Conservation (phyloP, 768 basidiomycete species). For the Aureoboletus auriporus region DNA sequence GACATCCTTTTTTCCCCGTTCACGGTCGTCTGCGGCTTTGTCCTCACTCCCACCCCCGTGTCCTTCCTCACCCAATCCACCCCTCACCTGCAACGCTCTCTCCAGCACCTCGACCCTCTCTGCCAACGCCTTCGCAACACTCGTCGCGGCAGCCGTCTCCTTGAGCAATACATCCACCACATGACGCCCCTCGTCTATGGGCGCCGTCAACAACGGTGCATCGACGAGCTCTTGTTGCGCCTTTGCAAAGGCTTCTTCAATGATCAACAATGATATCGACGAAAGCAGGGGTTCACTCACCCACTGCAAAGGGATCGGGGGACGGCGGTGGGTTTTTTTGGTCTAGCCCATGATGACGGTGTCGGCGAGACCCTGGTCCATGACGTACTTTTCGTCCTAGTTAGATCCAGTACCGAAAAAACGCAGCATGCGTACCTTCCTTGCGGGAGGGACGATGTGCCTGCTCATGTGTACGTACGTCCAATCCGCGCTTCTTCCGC, state of each 20-base stretch:
- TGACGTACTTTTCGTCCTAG: conserved; percentile 1
- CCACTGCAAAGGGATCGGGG: conserved; percentile 21
- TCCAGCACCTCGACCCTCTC: conserved; percentile 26
- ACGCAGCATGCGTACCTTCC: conserved; percentile 9
- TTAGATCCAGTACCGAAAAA: not conserved
- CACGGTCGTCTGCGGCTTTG: not conserved
- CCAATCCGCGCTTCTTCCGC: conserved; percentile 19
- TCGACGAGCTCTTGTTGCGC: conserved; percentile 6
- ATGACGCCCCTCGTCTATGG: not conserved
- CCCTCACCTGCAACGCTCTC: conserved; percentile 4
- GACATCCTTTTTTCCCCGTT: not conserved
- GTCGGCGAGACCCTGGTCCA: conserved; percentile 8
- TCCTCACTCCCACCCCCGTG: not conserved
- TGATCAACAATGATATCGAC: not conserved
- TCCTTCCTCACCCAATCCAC: not conserved
- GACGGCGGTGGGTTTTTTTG: not conserved
- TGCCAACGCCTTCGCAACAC: conserved; percentile 12
- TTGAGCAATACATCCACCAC: conserved; percentile 15
- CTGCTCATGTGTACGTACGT: not conserved
- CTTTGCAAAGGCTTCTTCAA: conserved; percentile 19
- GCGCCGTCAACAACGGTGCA: not conserved
- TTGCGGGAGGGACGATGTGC: conserved; percentile 4
- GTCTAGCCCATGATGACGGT: conserved; percentile 1
- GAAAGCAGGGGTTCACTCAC: conserved; percentile 4
- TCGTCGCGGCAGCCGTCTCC: conserved; percentile 16